Evolutionary conservation across 2,329 filamentous ascomycete species (phyloP).

Genomic region (Metarhizium humberi): DNA sequence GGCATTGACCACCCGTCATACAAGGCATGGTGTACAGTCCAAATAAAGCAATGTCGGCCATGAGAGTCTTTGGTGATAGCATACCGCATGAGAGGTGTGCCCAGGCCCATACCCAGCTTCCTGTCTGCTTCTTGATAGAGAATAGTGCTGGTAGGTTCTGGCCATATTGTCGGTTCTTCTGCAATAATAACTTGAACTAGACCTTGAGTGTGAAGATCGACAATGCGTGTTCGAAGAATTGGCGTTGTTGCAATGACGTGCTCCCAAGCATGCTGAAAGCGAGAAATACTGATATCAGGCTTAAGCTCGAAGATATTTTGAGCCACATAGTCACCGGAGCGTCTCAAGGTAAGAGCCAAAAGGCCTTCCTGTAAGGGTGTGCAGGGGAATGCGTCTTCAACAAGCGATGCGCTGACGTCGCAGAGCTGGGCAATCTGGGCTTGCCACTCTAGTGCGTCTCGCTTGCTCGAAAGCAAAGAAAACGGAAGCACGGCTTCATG

Average conservation of each 20-base stretch:
- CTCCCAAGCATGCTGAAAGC: constrained; percentile 4
- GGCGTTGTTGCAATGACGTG: neutral
- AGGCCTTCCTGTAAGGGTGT: constrained; percentile 5
- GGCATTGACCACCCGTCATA: constrained; percentile 44
- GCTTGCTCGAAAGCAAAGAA: neutral
- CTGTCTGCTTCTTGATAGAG: constrained; percentile 27
- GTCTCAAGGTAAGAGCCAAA: constrained; percentile 1
- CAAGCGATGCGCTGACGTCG: neutral
- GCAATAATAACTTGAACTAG: constrained; percentile 2
- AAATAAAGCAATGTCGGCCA: constrained; percentile 29
- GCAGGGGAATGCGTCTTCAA: constrained; percentile 4
- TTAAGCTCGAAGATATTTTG: neutral
- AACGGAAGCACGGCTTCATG: neutral
- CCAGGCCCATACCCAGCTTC: constrained; percentile 26
- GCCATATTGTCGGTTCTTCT: constrained; percentile 16
- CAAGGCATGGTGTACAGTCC: constrained; percentile 35
- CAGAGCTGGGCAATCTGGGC: neutral
- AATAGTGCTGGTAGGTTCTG: constrained; percentile 13
- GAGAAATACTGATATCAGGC: neutral
- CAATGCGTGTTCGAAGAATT: constrained; percentile 5
- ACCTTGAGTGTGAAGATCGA: neutral
- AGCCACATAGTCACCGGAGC: constrained; percentile 2
- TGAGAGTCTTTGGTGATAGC: constrained; percentile 23
- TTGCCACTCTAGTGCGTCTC: neutral
- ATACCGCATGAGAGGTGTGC: constrained; percentile 30